Base-by-base conservation (phyloP, 768 basidiomycete species). In the Cystofilobasidium macerans region DNA sequence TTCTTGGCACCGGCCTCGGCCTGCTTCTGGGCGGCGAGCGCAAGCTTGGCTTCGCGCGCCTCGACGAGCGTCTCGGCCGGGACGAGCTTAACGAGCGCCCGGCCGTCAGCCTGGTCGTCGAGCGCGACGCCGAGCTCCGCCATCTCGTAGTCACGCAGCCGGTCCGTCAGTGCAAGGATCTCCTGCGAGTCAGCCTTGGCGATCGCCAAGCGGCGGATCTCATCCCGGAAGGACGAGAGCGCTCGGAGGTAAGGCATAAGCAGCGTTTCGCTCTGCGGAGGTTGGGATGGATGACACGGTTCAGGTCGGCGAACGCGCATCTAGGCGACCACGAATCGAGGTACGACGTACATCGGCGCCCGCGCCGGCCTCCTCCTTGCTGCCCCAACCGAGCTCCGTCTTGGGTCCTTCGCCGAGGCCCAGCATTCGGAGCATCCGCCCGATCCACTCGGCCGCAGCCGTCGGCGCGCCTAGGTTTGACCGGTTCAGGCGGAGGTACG, bases 21-120 rank as follows among this genome's bases (percentile, higher is more conserved):
- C 2, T 82, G 82, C 73, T 91, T 94, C 24, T 84, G 88, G 68
- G 86, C 85, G 22, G 79, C 79, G 58, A 81, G 81, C 4, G 84
- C 86, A 8, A 83, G 82, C 77, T 95, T 97, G 73, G 92, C 92
- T 68, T 98, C 92, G 54, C 92, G 84, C 2, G 84, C 86, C 72
- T 81, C 85, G 70, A 92, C 83, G 43, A 99, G 80, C 64, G 88
- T 84, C 16, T 83, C 82, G 2, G 93, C 85, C 43, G 88, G 79
- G 30, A 93, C 88, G 48, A 98, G 80, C 76, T 98, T 98, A 67
- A 95, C 87, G 35, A 97, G 84, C 4, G 94, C 94, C 72, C 85
- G 85, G n/a, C 93, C 93, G 78, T 93, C 92, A 80, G 93, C 90
- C 78, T 91, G 89, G 78, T 99, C 95, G 74, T 98, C 95, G 38